phyloP scores from a whole-genome alignment of 352 stramenopile genomes.

The Phytophthora idaei region DNA sequence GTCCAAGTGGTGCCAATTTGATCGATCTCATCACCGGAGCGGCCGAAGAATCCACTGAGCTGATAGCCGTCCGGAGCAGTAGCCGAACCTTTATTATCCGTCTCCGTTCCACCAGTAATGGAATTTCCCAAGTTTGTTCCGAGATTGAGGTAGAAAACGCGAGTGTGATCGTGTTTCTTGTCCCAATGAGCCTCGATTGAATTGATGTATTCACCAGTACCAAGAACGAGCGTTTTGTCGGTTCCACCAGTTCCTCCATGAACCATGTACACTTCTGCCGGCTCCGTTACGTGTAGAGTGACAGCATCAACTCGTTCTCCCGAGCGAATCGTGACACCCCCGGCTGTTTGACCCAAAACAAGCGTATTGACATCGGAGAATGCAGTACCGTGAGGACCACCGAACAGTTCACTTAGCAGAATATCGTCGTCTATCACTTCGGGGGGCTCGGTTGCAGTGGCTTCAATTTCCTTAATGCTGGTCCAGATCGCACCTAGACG shows the following conservation, averaged over 20 bases:
- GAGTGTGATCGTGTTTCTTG: constrained; percentile 20
- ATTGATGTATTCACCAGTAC: too few relatives aligned
- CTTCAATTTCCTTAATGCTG: neutral
- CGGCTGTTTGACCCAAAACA: neutral
- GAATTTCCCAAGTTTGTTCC: constrained; percentile 20
- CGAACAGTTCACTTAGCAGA: constrained; percentile 13
- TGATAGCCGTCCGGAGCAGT: constrained; percentile 21
- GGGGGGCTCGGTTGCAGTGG: too few relatives aligned
- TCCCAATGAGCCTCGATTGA: constrained; percentile 23
- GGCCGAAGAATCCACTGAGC: constrained; percentile 25
- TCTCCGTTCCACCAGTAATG: constrained; percentile 9
- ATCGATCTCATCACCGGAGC: constrained; percentile 25
- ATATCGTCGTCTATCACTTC: neutral
- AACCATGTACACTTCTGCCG: too few relatives aligned
- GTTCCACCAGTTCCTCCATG: too few relatives aligned
- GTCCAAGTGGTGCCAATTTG: constrained; percentile 21
- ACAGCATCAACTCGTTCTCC: neutral
- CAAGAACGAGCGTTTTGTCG: too few relatives aligned
- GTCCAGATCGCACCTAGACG: too few relatives aligned
- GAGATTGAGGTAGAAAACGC: constrained; percentile 31
- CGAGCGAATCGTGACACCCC: neutral
- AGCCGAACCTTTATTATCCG: constrained; percentile 8
- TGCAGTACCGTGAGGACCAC: constrained; percentile 15
- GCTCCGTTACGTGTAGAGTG: neutral
- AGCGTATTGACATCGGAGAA: constrained; percentile 14